These are phyloP conservation scores for Sugiyamaella sp. DNA, from an alignment of 1,139 yeast genomes.

Conservation along the genomic window DNA sequence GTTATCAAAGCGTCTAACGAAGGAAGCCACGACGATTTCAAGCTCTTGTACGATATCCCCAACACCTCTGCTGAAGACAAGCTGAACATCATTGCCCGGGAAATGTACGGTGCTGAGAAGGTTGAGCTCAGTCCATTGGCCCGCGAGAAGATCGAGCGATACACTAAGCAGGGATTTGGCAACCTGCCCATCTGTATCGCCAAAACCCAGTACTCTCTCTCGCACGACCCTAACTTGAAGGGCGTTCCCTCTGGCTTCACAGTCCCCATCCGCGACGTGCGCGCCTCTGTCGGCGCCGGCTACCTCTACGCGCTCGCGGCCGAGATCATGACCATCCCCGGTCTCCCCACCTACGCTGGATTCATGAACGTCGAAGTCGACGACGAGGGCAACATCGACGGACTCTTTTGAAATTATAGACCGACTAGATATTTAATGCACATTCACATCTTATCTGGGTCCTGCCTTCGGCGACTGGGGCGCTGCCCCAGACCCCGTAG, in stretches of 20 bases:
- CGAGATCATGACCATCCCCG: conserved; percentile 96
- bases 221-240: conserved; percentile 90
- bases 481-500: too few species aligned
- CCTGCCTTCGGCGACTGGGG: too few species aligned
- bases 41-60: conserved; percentile 73
- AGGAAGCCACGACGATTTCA: conserved; percentile 57
- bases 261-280: conserved; percentile 92
- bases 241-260: conserved; percentile 95
- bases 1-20: conserved; percentile 66
- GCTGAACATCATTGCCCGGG: conserved; percentile 77
- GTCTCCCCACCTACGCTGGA: conserved; percentile 95
- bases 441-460: neutral
- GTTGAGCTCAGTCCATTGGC: conserved; percentile 89
- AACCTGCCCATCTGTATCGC: conserved; percentile 95
- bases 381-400: conserved; percentile 92
- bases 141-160: conserved; percentile 75
- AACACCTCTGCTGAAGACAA: conserved; percentile 76
- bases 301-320: conserved; percentile 96
- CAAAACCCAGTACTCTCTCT: conserved; percentile 94
- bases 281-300: conserved; percentile 96
- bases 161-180: conserved; percentile 89
- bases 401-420: conserved; percentile 62
- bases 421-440: neutral
- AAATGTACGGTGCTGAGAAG: conserved; percentile 93
- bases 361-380: conserved; percentile 96